Evolutionary conservation across 306 rosid species (phyloP), one percentile per base, ranked within the genome.

Genomic region (Clitoria ternatea): DNA sequence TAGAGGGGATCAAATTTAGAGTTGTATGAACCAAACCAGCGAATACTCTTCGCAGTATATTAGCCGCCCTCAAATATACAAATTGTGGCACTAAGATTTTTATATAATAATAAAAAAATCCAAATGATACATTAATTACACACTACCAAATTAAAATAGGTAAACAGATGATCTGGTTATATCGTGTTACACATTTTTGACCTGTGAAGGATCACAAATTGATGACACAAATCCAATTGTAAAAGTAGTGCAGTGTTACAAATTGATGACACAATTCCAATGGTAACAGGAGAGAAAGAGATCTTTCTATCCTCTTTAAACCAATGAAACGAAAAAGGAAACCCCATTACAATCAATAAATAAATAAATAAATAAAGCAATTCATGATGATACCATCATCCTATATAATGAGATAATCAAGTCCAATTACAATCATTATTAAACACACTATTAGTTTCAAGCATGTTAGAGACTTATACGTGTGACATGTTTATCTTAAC

Each of bases 321-420:
- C 82, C 85, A 81, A 81, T 81, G 0, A 63, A 56, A 68, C 35
- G 48, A 47, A 68, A 77, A 81, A 42, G 81, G 17, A 67, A 61
- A 50, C 26, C 68, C 78, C 81, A 81, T 39, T 72, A 37, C 22
- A n/a, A n/a, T n/a, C n/a, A n/a, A n/a, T n/a, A n/a, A n/a, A n/a
- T n/a, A n/a, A n/a, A n/a, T n/a, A n/a, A n/a, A n/a, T n/a, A 54
- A 18, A 48, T 36, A 65, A 49, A 23, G n/a, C 14, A 74, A 50
- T 7, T 19, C 23, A 22, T 62, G 61, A 59, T 32, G 63, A 79
- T 54, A 69, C 55, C 26, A 54, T 74, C 80, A 69, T 74, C 39
- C 1, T n/a, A n/a, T n/a, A n/a, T 26, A 61, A 24, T 75, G 73
- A 79, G 73, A 75, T 63, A 53, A 42, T 74, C 52, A 70, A 48